Evolutionary conservation across 2,329 filamentous ascomycete genomes (phyloP).

Genomic region (Colletotrichum cereale): DNA sequence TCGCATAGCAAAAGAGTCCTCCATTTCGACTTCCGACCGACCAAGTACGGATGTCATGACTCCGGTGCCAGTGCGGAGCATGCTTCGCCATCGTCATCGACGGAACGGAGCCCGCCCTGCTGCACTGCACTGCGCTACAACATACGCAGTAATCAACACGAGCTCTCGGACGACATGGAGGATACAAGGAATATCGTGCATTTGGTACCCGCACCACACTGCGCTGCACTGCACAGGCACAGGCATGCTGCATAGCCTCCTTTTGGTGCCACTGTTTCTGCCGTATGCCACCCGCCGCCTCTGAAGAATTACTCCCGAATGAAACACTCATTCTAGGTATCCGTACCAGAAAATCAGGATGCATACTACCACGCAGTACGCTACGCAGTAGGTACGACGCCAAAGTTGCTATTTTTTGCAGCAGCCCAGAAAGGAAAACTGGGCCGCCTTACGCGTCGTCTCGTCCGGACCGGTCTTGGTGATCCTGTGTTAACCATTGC

Average conservation of each 20-base stretch:
- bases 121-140: not conserved
- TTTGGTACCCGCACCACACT: slow-evolving; percentile 26
- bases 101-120: slow-evolving; percentile 1
- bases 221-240: no score
- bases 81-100: slow-evolving; percentile 27
- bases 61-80: not conserved
- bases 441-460: slow-evolving; percentile 38
- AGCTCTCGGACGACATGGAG: not conserved
- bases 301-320: slow-evolving; percentile 28
- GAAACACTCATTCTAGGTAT: slow-evolving; percentile 25
- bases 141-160: not conserved
- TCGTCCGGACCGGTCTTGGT: not conserved
- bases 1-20: not conserved
- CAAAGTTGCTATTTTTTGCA: slow-evolving; percentile 37
- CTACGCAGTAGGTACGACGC: slow-evolving; percentile 4
- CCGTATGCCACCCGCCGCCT: slow-evolving; percentile 19
- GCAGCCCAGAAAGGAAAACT: slow-evolving; percentile 28
- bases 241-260: slow-evolving; percentile 36
- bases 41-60: slow-evolving; percentile 20
- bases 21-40: not conserved
- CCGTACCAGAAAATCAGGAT: slow-evolving; percentile 12
- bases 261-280: slow-evolving; percentile 21
- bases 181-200: slow-evolving; percentile 2
- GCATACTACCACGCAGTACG: not conserved
- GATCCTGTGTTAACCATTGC: slow-evolving; percentile 7